These are phyloP conservation scores for Komagataella pastoris DNA, from an alignment of 805 yeast species.

Conservation along the genomic window DNA sequence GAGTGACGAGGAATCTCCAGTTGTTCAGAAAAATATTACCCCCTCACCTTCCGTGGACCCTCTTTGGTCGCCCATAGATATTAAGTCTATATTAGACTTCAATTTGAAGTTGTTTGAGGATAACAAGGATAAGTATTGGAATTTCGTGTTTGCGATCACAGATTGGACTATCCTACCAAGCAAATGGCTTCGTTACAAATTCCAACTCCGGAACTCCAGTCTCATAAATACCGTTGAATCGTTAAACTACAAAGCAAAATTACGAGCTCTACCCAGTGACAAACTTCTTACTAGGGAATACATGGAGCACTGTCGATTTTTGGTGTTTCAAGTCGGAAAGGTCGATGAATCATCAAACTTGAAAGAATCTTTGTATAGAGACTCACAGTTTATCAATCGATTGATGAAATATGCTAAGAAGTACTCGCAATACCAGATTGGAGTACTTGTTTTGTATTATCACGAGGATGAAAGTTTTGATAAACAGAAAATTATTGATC, in stretches of 20 bases:
- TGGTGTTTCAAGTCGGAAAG: not conserved
- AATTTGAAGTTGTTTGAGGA: not conserved
- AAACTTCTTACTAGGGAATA: not conserved
- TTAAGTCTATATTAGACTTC: not conserved
- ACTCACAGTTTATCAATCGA: not conserved
- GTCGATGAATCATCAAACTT: not conserved
- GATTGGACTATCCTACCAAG: not conserved
- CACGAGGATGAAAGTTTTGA: not conserved
- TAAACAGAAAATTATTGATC: not conserved
- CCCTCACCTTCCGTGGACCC: not conserved
- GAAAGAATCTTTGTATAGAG: not conserved
- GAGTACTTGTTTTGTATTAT: not conserved
- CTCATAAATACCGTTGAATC: not conserved
- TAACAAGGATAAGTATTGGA: not conserved
- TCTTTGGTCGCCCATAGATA: not conserved
- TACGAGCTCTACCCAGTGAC: not conserved
- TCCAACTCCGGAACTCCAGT: not conserved
- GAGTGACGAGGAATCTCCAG: not conserved
- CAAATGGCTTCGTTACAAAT: not conserved
- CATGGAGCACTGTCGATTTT: not conserved
- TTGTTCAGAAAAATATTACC: not conserved
- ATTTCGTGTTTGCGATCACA: not conserved
- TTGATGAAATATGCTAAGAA: not conserved
- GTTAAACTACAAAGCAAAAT: not conserved
- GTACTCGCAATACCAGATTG: not conserved